phyloP scores from a whole-genome alignment of 495 filamentous ascomycete species.

The Trypethelium eluteriae region DNA sequence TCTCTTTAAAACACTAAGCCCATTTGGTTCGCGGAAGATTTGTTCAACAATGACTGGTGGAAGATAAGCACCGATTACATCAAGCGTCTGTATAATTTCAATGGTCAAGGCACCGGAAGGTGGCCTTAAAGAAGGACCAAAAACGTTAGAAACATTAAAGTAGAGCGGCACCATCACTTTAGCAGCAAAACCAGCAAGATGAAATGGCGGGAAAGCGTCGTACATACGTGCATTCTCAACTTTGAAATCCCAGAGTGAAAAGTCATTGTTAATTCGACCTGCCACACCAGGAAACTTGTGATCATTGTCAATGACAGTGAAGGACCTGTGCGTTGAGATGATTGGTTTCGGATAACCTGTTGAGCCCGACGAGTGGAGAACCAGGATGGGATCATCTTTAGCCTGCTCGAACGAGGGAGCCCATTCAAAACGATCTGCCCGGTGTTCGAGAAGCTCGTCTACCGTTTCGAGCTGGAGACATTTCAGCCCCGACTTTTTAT shows the following conservation, averaged over 20 bases:
- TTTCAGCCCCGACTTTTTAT: not conserved
- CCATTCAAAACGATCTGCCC: constrained; percentile 21
- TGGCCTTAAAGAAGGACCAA: not conserved
- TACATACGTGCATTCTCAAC: constrained; percentile 15
- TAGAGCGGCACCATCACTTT: not conserved
- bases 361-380: constrained; percentile 32
- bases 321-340: constrained; percentile 19
- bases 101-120: not conserved
- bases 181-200: constrained; percentile 6
- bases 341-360: constrained; percentile 25
- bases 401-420: constrained; percentile 29
- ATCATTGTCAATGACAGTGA: constrained; percentile 19
- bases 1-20: constrained; percentile 20
- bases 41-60: constrained; percentile 25
- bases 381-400: constrained; percentile 27
- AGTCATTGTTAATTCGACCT: constrained; percentile 15
- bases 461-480: not conserved
- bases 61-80: not conserved
- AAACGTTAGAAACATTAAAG: not conserved
- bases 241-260: constrained; percentile 21
- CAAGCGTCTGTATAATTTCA: constrained; percentile 14
- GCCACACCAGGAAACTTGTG: constrained; percentile 14
- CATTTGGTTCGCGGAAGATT: constrained; percentile 21
- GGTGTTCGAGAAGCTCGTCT: not conserved
- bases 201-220: constrained; percentile 13